These are phyloP conservation scores for Pichia sp. DNA, from an alignment of 1,139 yeast species.

Conservation along the genomic window DNA sequence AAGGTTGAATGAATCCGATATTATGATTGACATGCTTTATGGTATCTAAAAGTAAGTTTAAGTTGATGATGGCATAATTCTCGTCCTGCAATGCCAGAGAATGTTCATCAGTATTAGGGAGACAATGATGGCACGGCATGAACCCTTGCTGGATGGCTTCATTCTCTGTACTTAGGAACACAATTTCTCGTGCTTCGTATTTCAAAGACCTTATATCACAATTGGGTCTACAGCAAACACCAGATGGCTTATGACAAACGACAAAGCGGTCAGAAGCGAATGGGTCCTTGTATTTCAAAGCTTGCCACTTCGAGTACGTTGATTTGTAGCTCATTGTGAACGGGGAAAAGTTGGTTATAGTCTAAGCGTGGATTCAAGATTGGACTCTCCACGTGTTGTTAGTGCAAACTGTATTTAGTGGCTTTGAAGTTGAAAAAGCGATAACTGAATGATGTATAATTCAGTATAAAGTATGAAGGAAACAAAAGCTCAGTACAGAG, in stretches of 20 bases:
- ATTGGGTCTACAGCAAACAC: constrained; percentile 56
- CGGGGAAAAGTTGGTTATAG: too few relatives aligned
- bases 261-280: constrained; percentile 52
- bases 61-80: constrained; percentile 35
- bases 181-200: constrained; percentile 36
- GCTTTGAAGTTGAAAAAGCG: too few relatives aligned
- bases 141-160: constrained; percentile 44
- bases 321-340: constrained; percentile 32
- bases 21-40: constrained; percentile 50
- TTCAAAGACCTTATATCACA: constrained; percentile 35
- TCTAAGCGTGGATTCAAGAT: too few relatives aligned
- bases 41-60: constrained; percentile 47
- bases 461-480: too few relatives aligned
- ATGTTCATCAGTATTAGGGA: constrained; percentile 23
- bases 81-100: constrained; percentile 9
- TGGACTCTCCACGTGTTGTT: too few relatives aligned
- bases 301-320: constrained; percentile 51
- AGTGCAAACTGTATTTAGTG: too few relatives aligned
- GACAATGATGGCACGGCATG: constrained; percentile 48
- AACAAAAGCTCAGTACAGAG: too few relatives aligned
- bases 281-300: constrained; percentile 62
- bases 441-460: too few relatives aligned
- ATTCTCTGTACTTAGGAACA: constrained; percentile 32
- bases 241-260: constrained; percentile 40
- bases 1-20: constrained; percentile 52